Evolutionary conservation across 129 eudicot genomes (phyloP).

Genomic region (Heracleum sosnowskyi): DNA sequence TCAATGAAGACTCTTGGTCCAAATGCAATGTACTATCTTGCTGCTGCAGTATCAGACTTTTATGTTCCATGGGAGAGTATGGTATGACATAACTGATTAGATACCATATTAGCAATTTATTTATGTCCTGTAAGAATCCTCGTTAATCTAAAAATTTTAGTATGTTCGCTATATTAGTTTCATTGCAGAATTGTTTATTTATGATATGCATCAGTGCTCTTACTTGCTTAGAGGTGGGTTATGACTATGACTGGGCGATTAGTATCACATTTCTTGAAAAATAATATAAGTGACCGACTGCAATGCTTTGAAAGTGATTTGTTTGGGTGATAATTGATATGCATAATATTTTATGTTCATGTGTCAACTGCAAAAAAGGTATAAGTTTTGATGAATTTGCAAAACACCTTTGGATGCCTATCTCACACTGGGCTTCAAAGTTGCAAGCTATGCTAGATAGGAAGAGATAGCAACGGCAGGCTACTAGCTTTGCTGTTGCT

Average conservation of each 20-base stretch:
- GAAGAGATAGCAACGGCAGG: neutral
- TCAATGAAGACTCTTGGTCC: conserved; percentile 64
- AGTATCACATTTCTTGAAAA: no score
- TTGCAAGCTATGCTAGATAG: neutral
- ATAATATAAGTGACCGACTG: neutral
- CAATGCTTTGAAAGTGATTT: neutral
- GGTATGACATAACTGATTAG: conserved; percentile 33
- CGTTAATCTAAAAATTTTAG: neutral
- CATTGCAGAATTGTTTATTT: no score
- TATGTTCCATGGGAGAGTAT: no score
- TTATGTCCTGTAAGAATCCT: neutral
- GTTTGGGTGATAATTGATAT: no score
- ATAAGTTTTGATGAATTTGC: neutral
- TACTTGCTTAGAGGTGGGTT: no score
- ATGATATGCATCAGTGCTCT: no score
- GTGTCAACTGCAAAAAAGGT: neutral
- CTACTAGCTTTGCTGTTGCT: neutral
- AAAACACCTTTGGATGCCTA: neutral
- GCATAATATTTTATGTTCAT: neutral
- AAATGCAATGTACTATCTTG: conserved; percentile 86
- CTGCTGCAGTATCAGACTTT: conserved; percentile 97
- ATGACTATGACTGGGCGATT: no score
- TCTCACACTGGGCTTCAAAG: neutral
- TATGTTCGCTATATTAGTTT: neutral
- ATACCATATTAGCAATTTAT: neutral